Evolutionary conservation across 768 basidiomycete genomes (phyloP).

Genomic region (Krasilnikovozyma curviuscula): DNA sequence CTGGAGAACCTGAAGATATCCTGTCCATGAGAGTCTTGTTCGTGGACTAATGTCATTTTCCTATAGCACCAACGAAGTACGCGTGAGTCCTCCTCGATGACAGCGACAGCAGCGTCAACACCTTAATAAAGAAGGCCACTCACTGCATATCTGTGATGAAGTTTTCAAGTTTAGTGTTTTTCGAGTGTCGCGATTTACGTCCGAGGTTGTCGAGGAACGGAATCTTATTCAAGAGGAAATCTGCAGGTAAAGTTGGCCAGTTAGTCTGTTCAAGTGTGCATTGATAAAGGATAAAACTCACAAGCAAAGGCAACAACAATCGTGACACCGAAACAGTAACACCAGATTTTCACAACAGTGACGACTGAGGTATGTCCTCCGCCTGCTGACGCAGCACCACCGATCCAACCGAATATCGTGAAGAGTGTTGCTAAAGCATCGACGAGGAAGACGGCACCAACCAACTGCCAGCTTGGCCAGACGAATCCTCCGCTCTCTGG

Average conservation of each 20-base stretch:
- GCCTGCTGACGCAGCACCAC: slow-evolving; percentile 23
- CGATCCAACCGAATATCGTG: slow-evolving; percentile 30
- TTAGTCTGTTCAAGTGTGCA: background rate
- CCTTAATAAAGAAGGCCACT: slow-evolving; percentile 31
- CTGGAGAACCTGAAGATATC: slow-evolving; percentile 14
- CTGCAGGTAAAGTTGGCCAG: slow-evolving; percentile 2
- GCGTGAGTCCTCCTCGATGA: no score
- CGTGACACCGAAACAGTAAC: slow-evolving; percentile 29
- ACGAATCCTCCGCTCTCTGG: slow-evolving; percentile 20
- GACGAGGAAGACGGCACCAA: slow-evolving; percentile 24
- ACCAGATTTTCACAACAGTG: slow-evolving; percentile 31
- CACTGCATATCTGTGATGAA: slow-evolving; percentile 29
- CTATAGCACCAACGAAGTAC: no score
- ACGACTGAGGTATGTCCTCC: slow-evolving; percentile 28
- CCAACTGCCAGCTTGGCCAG: slow-evolving; percentile 30
- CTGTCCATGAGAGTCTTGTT: slow-evolving; percentile 18
- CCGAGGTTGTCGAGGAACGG: slow-evolving; percentile 30
- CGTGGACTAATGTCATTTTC: no score
- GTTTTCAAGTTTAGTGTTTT: slow-evolving; percentile 28
- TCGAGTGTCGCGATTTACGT: slow-evolving; percentile 22
- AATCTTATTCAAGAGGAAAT: slow-evolving; percentile 29
- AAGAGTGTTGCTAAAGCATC: slow-evolving; percentile 32
- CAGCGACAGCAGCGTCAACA: no score
- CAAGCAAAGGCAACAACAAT: slow-evolving; percentile 27
- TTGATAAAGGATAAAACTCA: slow-evolving; percentile 11